Evolutionary conservation across 495 filamentous ascomycete genomes (phyloP).

Genomic region (Xylaria curta): DNA sequence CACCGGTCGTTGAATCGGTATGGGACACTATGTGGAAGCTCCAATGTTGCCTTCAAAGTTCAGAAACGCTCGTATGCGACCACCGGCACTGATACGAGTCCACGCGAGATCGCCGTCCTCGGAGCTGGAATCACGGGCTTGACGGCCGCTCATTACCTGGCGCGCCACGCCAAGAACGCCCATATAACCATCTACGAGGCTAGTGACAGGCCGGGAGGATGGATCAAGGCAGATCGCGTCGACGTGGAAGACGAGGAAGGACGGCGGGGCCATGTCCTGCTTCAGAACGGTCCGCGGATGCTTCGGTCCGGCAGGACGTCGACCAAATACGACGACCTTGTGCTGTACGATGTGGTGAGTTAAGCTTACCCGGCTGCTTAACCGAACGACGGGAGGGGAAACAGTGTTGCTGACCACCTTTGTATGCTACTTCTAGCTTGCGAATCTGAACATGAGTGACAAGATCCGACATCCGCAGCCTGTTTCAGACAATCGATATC

Average conservation of each 20-base stretch:
- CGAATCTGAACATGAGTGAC: constrained; percentile 64
- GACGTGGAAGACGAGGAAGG: constrained; percentile 63
- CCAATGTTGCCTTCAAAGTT: constrained; percentile 3
- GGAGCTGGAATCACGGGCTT: constrained; percentile 94
- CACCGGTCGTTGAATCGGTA: constrained; percentile 17
- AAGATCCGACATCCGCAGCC: constrained; percentile 61
- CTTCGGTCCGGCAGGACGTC: constrained; percentile 57
- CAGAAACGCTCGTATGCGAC: constrained; percentile 30
- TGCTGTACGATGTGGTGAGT: constrained; percentile 54
- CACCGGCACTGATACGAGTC: constrained; percentile 26
- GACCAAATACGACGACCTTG: constrained; percentile 47
- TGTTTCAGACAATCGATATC: constrained; percentile 69
- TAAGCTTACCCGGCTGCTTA: background rate
- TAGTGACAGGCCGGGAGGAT: constrained; percentile 73
- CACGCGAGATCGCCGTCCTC: constrained; percentile 69
- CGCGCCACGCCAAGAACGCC: constrained; percentile 53
- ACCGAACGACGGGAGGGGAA: constrained; percentile 1
- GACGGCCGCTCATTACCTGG: constrained; percentile 75
- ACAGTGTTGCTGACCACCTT: constrained; percentile 17
- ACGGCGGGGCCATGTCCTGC: constrained; percentile 64
- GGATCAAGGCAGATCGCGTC: constrained; percentile 74
- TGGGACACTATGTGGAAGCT: constrained; percentile 7
- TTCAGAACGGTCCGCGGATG: constrained; percentile 87
- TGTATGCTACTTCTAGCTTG: constrained; percentile 57
- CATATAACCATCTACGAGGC: constrained; percentile 83